A percentile compares a stretch with the other conserved stretches of the same genome.
Evolutionary conservation across 192 early-diverging fungal species (phyloP).

Genomic region (Coemansia sp.): DNA sequence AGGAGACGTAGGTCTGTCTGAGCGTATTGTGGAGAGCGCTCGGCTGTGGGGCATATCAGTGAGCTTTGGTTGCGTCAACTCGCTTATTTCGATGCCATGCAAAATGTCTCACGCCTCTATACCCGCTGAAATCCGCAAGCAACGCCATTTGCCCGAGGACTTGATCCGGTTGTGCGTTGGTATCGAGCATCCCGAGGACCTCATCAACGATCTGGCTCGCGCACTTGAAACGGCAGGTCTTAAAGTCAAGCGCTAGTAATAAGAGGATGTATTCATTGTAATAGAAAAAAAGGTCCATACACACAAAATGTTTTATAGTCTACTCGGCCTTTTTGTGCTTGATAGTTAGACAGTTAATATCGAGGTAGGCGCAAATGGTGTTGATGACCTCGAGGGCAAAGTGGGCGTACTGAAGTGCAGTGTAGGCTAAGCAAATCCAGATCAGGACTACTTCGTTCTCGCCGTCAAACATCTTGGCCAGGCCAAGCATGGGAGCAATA

Average conservation of each 20-base stretch:
- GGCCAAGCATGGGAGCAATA: conserved; percentile 55
- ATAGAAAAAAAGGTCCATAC: no score
- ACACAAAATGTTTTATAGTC: no score
- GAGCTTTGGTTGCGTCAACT: conserved; percentile 98
- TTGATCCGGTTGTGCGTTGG: conserved; percentile 95
- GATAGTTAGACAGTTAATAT: conserved; percentile 80
- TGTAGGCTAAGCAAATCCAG: conserved; percentile 61
- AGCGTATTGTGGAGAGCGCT: conserved; percentile 80
- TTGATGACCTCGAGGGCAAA: conserved; percentile 73
- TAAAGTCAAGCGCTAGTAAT: conserved; percentile 26
- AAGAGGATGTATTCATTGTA: conserved; percentile 2
- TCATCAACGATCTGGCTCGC: conserved; percentile 81
- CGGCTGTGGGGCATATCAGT: conserved; percentile 92
- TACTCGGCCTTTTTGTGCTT: conserved; percentile 60
- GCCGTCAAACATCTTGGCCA: conserved; percentile 56
- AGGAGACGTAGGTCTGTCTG: conserved; percentile 74
- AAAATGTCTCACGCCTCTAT: conserved; percentile 98
- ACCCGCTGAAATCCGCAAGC: conserved; percentile 84
- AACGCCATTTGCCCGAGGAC: conserved; percentile 92
- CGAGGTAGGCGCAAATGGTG: conserved; percentile 72
- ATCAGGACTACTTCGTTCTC: conserved; percentile 58
- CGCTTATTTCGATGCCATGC: conserved; percentile 97
- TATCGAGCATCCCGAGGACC: conserved; percentile 92
- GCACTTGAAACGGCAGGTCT: conserved; percentile 70
- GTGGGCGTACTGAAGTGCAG: conserved; percentile 64